Percentiles rank a stretch among this genome's conserved stretches.
Evolutionary conservation across 2,329 filamentous ascomycete species (phyloP).

Genomic region (Alternaria sp.): DNA sequence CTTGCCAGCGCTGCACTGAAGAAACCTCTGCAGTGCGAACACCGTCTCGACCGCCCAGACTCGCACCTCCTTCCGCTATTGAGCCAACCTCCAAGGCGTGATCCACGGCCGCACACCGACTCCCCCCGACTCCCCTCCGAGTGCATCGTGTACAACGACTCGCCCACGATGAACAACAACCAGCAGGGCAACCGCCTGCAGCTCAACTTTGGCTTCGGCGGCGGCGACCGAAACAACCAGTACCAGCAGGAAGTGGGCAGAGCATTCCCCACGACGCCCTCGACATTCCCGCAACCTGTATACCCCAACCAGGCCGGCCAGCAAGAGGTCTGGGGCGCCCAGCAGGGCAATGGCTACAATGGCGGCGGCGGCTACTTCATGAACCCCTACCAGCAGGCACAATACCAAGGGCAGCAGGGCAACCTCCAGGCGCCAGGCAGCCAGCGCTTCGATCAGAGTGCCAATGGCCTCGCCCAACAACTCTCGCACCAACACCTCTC

Average conservation of each 20-base stretch:
- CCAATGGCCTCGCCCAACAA: slow-evolving; percentile 91
- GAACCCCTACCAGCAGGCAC: slow-evolving; percentile 56
- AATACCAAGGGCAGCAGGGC: slow-evolving; percentile 60
- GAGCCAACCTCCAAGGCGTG: slow-evolving; percentile 3
- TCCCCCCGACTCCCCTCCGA: slow-evolving; percentile 1
- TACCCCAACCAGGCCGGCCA: slow-evolving; percentile 67
- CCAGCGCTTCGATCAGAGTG: slow-evolving; percentile 75
- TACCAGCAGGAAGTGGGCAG: slow-evolving; percentile 56
- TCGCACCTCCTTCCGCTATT: slow-evolving; percentile 22
- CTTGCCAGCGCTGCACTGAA: slow-evolving; percentile 25
- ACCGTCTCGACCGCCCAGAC: slow-evolving; percentile 23
- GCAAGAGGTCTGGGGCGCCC: slow-evolving; percentile 67
- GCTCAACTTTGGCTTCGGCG: slow-evolving; percentile 60
- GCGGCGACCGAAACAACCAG: slow-evolving; percentile 49
- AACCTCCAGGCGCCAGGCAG: slow-evolving; percentile 60
- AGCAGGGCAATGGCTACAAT: slow-evolving; percentile 39
- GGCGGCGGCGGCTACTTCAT: slow-evolving; percentile 59
- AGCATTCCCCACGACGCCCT: slow-evolving; percentile 76
- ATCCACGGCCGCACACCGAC: slow-evolving; percentile 9
- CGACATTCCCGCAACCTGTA: slow-evolving; percentile 94
- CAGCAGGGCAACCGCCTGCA: slow-evolving; percentile 58
- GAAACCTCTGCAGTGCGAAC: slow-evolving; percentile 24
- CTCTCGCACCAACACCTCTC: slow-evolving; percentile 95
- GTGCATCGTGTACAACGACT: slow-evolving; percentile 13
- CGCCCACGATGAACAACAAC: slow-evolving; percentile 47